Percentiles rank a stretch among this genome's conserved stretches.
These are phyloP conservation scores for Globisporangium uncinulatum DNA, from an alignment of 352 stramenopile genomes.

Conservation along the genomic window DNA sequence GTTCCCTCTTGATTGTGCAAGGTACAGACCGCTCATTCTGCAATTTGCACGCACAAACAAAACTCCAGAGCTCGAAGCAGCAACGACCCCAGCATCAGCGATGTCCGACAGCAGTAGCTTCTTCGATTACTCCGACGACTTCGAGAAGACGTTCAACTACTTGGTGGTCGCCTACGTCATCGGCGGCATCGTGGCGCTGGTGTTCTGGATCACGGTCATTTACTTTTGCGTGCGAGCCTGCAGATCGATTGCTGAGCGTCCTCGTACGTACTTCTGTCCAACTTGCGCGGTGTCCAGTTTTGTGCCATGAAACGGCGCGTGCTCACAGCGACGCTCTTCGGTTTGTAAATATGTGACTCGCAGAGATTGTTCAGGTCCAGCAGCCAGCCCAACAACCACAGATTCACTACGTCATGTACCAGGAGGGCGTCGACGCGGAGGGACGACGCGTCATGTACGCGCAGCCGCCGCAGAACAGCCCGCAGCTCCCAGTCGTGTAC, in stretches of 20 bases:
- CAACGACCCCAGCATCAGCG: no score
- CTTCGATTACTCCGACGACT: background rate
- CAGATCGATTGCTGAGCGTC: background rate
- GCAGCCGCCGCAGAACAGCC: background rate
- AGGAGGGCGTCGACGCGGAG: background rate
- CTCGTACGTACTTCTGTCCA: background rate
- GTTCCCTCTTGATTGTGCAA: no score
- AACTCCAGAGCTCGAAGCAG: no score
- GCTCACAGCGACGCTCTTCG: background rate
- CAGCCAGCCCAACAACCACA: background rate
- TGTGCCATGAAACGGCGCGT: background rate
- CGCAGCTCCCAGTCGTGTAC: background rate
- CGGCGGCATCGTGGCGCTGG: background rate
- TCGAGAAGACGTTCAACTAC: background rate
- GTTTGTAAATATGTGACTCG: background rate
- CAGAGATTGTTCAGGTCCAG: background rate
- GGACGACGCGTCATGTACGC: background rate
- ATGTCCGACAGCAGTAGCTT: background rate
- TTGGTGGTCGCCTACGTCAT: conserved; percentile 1
- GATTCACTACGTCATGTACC: conserved; percentile 4
- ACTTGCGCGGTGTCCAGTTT: background rate
- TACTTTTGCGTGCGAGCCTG: conserved; percentile 2
- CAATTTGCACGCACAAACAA: no score
- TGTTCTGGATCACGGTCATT: conserved; percentile 2
- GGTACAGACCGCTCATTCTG: no score